Conservation (phyloP, 306 rosid genomes). For the Mucuna pruriens region DNA sequence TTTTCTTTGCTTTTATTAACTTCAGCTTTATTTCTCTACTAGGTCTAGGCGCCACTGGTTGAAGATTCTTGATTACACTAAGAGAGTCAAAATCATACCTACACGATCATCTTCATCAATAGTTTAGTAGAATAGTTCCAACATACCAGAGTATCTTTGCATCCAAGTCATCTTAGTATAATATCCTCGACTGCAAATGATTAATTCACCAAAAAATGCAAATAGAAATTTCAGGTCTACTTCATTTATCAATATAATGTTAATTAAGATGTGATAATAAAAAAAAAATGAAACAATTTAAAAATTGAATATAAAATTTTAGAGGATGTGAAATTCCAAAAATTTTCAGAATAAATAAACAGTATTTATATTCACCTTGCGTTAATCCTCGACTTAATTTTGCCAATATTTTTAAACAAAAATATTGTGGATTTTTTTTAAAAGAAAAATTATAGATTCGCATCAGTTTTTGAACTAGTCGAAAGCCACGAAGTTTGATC, state of each 20-base stretch:
- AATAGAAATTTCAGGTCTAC: not conserved
- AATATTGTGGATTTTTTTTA: too few species aligned
- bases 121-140: not conserved
- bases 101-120: not conserved
- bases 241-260: not conserved
- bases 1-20: not conserved
- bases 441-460: too few species aligned
- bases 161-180: not conserved
- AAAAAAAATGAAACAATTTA: not conserved
- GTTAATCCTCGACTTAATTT: too few species aligned
- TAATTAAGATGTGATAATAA: not conserved
- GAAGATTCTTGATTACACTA: not conserved
- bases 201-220: not conserved
- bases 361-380: too few species aligned
- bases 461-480: too few species aligned
- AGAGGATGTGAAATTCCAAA: not conserved
- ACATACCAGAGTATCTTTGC: not conserved
- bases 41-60: not conserved
- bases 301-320: not conserved
- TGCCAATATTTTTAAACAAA: too few species aligned
- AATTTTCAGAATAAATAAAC: not conserved
- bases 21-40: constrained; percentile 4
- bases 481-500: too few species aligned
- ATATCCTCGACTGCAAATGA: not conserved
- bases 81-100: not conserved